Evolutionary conservation across 2,329 filamentous ascomycete species (phyloP).

Genomic region (Pseudogymnoascus sp.): DNA sequence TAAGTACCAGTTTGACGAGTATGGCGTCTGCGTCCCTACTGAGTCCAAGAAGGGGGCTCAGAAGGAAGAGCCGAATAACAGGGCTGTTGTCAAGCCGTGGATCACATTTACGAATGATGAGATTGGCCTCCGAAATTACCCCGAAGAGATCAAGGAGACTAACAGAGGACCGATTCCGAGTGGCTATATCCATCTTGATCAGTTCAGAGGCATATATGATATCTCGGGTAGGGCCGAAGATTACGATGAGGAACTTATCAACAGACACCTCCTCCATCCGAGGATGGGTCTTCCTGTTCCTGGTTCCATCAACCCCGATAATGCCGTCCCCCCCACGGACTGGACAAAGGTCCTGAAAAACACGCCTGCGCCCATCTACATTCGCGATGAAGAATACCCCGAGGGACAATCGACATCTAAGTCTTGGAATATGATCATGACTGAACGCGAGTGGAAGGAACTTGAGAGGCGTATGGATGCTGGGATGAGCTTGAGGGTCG

Average conservation of each 20-base stretch:
- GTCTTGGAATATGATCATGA: not conserved
- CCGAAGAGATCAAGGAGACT: slow-evolving; percentile 15
- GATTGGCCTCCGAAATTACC: slow-evolving; percentile 24
- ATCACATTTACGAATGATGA: slow-evolving; percentile 23
- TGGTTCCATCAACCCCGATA: slow-evolving; percentile 19
- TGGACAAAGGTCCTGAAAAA: not conserved
- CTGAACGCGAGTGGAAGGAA: not conserved
- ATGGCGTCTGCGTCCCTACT: slow-evolving; percentile 23
- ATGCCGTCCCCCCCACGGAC: slow-evolving; percentile 10
- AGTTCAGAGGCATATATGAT: slow-evolving; percentile 21
- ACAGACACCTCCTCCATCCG: slow-evolving; percentile 20
- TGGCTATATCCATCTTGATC: slow-evolving; percentile 21
- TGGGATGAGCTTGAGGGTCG: not conserved
- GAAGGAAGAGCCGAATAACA: slow-evolving; percentile 20
- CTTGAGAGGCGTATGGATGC: not conserved
- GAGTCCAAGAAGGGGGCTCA: slow-evolving; percentile 18
- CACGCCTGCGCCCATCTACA: not conserved
- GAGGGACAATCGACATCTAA: not conserved
- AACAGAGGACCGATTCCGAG: slow-evolving; percentile 20
- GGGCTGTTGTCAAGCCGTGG: slow-evolving; percentile 18
- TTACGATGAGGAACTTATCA: slow-evolving; percentile 21
- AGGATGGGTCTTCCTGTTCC: slow-evolving; percentile 20
- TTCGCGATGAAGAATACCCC: not conserved
- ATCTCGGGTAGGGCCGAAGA: slow-evolving; percentile 23
- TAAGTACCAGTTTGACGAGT: slow-evolving; percentile 18